Evolutionary conservation across 768 basidiomycete species (phyloP), one percentile per base, ranked within the genome.

Genomic region (Trametes elegans): DNA sequence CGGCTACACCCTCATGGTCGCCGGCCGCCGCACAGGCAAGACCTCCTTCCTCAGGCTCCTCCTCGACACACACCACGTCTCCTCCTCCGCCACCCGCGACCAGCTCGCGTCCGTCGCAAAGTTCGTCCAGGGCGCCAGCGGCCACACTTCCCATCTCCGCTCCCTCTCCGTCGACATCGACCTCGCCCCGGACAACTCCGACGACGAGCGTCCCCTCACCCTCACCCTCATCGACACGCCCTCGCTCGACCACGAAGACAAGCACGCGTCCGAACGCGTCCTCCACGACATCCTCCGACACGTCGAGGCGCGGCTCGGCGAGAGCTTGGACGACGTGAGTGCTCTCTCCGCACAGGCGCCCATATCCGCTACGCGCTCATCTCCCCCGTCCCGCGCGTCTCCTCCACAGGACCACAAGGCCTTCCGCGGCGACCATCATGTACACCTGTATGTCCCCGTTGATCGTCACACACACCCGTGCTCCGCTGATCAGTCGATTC

Each of bases 21-120:
- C 89, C 54, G 90, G 90, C 47, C 84, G 82, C 68, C 78, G 85
- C 73, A 85, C 87, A 73, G 88, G 88, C 73, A 93, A 93, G 79
- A 90, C 90, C 21, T 86, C 88, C 57, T 88, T 93, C 66, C 85
- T 92, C 66, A 83, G 89, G 53, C 87, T 92, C 65, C 78, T 93
- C 61, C 81, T 92, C 70, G 89, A 91, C 76, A 90, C 91, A 60
- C 80, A 80, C 75, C 75, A 80, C 67, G 76, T 92, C 65, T 80
- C 88, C 13, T 73, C 78, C 35, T 68, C 75, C 19, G 80, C 83
- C 49, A 76, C 81, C 43, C 84, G 83, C 66, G 88, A 89, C 66
- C 89, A 93, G 76, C 82, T 89, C 61, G 80, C 82, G 48, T 84
- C 83, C 66, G 83, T 90, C 68, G 89, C 89, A 61, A 87, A 85